Base-by-base conservation (phyloP, 345 rosid species). In the Hibiscus mutabilis region DNA sequence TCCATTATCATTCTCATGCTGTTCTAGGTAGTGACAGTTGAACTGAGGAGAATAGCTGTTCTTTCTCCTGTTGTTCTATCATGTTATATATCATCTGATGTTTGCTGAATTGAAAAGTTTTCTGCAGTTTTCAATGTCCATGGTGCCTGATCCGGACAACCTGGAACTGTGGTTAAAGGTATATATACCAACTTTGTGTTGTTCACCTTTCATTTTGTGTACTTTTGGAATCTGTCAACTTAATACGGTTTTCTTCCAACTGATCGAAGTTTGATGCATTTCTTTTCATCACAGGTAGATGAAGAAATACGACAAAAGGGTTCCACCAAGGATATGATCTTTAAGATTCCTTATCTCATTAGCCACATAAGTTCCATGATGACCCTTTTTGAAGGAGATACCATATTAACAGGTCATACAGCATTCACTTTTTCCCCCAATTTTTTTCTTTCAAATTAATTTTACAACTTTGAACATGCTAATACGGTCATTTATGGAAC, bases 121-220 rank as follows among this genome's bases (percentile, higher is more conserved):
- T 68, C n/a, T 70, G 78, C 83, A 89, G 92, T 82, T 93, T 35
- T 81, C 95, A n/a, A 84, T 68, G 77, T 86, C 93, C 42, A 72
- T 74, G 77, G 84, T 92, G 74, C 74, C 86, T 11, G 88, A 92
- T 69, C 96, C 96, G 4, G 83, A 88, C 76, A 85, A 89, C 86
- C 81, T 90, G 83, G 97, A 95, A 75, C 84, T 95, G 21, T 90
- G 96, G 97, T 84, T 92, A 59, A 92, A 90, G 94, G 96, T 92
- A 59, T 58, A 18, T 16, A 73, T 53, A 55, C 77, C 58, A 12
- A 72, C 7, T 4, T n/a, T 51, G 27, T 75, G 10, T 68, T 35
- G 4, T 68, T 59, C 40, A 21, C 12, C 3, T 37, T 35, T 31
- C 27, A 9, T 33, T 64, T 21, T 49, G 10, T 56, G 12, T 44